phyloP scores from a whole-genome alignment of 768 basidiomycete species.

The Lentinula raphanica region DNA sequence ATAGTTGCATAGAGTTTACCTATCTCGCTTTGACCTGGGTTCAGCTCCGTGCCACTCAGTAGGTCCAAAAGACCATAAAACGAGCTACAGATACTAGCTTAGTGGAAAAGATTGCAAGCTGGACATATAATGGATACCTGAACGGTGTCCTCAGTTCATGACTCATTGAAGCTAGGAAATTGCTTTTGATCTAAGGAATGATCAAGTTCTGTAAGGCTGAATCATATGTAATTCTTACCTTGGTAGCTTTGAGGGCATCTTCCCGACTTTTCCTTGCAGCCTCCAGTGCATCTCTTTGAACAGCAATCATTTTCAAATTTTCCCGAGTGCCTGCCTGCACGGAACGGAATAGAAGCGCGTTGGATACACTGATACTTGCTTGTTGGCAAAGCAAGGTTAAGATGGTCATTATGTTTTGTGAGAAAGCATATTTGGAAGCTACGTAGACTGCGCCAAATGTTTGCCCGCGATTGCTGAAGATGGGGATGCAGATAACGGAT shows the following conservation, averaged over 20 bases:
- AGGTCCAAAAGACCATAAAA: constrained; percentile 75
- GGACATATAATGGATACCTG: constrained; percentile 36
- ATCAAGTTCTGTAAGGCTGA: not conserved
- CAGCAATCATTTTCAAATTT: constrained; percentile 74
- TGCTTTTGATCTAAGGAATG: constrained; percentile 59
- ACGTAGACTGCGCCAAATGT: constrained; percentile 70
- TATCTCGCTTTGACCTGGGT: constrained; percentile 64
- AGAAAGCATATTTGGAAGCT: constrained; percentile 61
- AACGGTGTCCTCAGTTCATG: constrained; percentile 76
- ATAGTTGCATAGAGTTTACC: constrained; percentile 30
- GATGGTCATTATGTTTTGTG: constrained; percentile 53
- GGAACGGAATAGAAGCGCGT: constrained; percentile 68
- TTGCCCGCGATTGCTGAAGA: constrained; percentile 71
- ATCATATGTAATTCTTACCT: constrained; percentile 35
- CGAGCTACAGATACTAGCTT: constrained; percentile 35
- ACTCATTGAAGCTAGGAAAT: constrained; percentile 73
- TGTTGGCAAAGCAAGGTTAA: constrained; percentile 66
- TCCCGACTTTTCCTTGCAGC: constrained; percentile 65
- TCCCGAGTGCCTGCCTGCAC: constrained; percentile 70
- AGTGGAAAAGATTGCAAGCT: not conserved
- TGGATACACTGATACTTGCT: constrained; percentile 71
- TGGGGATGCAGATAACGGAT: constrained; percentile 64
- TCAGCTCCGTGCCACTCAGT: constrained; percentile 66
- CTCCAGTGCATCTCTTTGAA: constrained; percentile 64
- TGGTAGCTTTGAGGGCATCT: constrained; percentile 69